Percentiles rank a stretch among this genome's conserved stretches.
Conservation (phyloP, 1,284 basidiomycete genomes). For the Microbotryum violaceum region DNA sequence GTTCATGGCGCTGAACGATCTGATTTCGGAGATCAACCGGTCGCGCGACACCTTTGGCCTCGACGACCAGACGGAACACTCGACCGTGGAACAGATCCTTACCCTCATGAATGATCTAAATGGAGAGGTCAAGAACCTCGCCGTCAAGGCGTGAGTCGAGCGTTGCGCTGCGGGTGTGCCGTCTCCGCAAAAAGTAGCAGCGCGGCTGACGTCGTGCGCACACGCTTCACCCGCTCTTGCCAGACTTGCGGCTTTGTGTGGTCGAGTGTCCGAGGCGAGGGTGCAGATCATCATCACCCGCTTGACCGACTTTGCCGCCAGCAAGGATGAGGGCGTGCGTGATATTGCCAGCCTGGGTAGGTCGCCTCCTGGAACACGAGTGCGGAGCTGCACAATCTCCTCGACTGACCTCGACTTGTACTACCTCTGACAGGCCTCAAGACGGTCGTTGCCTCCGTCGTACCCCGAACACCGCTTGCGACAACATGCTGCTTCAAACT, state of each 20-base stretch:
- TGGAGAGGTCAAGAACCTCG: slow-evolving; percentile 96
- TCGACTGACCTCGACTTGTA: neutral
- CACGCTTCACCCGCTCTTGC: neutral
- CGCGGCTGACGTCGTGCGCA: neutral
- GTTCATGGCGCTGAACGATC: slow-evolving; percentile 89
- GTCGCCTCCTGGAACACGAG: slow-evolving; percentile 34
- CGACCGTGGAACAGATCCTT: slow-evolving; percentile 33
- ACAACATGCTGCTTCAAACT: slow-evolving; percentile 73
- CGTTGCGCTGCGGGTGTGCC: neutral
- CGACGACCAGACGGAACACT: slow-evolving; percentile 53
- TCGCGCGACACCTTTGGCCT: slow-evolving; percentile 57
- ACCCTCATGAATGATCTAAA: slow-evolving; percentile 60
- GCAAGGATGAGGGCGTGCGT: slow-evolving; percentile 78
- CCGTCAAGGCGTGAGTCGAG: slow-evolving; percentile 73
- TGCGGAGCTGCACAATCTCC: neutral
- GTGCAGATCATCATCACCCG: slow-evolving; percentile 80
- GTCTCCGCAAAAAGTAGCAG: slow-evolving; percentile 34
- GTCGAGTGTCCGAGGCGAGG: slow-evolving; percentile 70
- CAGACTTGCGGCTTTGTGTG: slow-evolving; percentile 77
- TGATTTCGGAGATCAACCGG: slow-evolving; percentile 74
- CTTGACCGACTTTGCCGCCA: slow-evolving; percentile 69
- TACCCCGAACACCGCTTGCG: slow-evolving; percentile 68
- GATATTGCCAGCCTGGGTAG: slow-evolving; percentile 88
- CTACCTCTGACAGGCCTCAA: slow-evolving; percentile 61
- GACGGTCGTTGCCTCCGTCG: slow-evolving; percentile 84